Conservation (phyloP, 441 rosid species). For the Raphanus hybrid region DNA sequence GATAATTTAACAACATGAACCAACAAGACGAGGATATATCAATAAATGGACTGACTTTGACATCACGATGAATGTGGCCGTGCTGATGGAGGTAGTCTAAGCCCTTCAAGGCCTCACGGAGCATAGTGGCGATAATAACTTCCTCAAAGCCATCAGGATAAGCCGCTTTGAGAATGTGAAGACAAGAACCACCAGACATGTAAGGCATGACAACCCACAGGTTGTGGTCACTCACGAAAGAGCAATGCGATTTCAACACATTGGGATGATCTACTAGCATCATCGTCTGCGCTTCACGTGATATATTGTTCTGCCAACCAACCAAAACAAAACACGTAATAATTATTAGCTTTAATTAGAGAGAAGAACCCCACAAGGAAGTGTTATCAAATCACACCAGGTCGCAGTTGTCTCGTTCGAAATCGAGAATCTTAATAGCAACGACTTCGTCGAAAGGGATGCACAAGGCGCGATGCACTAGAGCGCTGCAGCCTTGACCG, state of each 20-base stretch:
- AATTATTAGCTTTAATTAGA: neutral
- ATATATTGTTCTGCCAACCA: conserved; percentile 65
- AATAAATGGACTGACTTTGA: conserved; percentile 61
- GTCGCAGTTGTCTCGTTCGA: conserved; percentile 89
- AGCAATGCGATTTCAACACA: conserved; percentile 91
- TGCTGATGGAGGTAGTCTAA: conserved; percentile 98
- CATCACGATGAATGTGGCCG: conserved; percentile 97
- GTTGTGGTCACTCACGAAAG: conserved; percentile 89
- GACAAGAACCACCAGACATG: conserved; percentile 99
- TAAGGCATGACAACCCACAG: conserved; percentile 97
- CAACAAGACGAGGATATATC: conserved; percentile 7
- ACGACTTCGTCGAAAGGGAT: conserved; percentile 75
- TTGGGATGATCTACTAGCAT: conserved; percentile 91
- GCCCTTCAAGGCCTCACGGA: conserved; percentile 88
- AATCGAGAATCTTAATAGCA: conserved; percentile 95
- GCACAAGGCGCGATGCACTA: conserved; percentile 89
- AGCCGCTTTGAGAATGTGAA: conserved; percentile 94
- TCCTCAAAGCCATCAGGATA: conserved; percentile 97
- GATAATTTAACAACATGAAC: neutral
- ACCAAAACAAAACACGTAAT: neutral
- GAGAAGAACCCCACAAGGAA: neutral
- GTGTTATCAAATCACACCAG: conserved; percentile 52
- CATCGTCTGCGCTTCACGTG: conserved; percentile 97
- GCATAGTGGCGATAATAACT: conserved; percentile 78
- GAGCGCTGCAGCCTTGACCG: conserved; percentile 93